Conservation (phyloP, 2,329 filamentous ascomycete species). For the Colletotrichum sp. region DNA sequence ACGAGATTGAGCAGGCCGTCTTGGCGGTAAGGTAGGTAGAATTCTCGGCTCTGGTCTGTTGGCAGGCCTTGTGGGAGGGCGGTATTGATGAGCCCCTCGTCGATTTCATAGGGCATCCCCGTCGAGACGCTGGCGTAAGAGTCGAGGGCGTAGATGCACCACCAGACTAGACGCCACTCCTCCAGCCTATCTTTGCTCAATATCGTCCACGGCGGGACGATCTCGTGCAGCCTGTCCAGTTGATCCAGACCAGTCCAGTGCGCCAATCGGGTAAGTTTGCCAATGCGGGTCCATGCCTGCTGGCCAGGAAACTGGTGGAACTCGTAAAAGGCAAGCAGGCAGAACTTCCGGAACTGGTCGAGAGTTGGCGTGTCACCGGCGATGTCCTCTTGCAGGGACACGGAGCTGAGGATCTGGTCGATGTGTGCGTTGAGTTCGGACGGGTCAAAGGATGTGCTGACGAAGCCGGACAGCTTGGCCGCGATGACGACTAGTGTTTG, state of each 20-base stretch:
- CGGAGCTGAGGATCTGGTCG: background rate
- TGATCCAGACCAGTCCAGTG: background rate
- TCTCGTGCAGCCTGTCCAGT: background rate
- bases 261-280: constrained; percentile 7
- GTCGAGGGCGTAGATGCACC: constrained; percentile 24
- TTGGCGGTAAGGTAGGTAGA: background rate
- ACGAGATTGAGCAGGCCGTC: background rate
- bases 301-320: constrained; percentile 24
- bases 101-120: constrained; percentile 15
- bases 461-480: constrained; percentile 9
- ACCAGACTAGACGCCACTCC: constrained; percentile 24
- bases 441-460: background rate
- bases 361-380: constrained; percentile 4
- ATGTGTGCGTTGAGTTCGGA: background rate
- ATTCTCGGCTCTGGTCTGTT: background rate
- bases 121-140: constrained; percentile 20
- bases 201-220: background rate
- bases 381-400: background rate
- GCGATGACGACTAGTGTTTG: background rate
- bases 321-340: constrained; percentile 19
- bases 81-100: background rate
- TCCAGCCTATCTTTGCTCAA: background rate
- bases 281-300: constrained; percentile 21
- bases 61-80: background rate
- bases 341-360: constrained; percentile 16